Conservation (phyloP, 306 rosid species). For the Quercus bicolor region DNA sequence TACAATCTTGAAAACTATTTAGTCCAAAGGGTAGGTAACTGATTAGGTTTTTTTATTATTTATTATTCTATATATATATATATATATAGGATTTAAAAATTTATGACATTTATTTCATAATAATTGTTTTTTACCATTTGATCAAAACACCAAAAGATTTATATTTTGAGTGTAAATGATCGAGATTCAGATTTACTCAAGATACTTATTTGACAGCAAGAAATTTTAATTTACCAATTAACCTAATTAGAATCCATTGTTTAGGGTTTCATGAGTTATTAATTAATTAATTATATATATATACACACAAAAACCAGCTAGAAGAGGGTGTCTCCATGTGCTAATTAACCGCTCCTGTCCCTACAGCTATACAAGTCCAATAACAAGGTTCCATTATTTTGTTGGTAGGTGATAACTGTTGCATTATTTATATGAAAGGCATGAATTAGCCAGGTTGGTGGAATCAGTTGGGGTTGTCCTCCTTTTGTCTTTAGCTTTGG, state of each 20-base stretch:
- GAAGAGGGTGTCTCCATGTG: constrained; percentile 51
- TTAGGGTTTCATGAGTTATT: constrained; percentile 2
- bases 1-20: background rate
- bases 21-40: constrained; percentile 3
- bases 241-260: background rate
- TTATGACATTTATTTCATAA: too few species aligned
- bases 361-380: constrained; percentile 35
- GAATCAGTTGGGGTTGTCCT: constrained; percentile 55
- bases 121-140: too few species aligned
- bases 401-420: background rate
- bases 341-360: constrained; percentile 28
- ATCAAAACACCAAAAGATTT: too few species aligned
- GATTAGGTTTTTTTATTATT: background rate
- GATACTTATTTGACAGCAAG: too few species aligned
- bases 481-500: constrained; percentile 76
- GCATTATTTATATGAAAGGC: constrained; percentile 16
- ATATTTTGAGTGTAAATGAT: too few species aligned
- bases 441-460: constrained; percentile 54
- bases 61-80: too few species aligned
- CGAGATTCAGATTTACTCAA: too few species aligned
- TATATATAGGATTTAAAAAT: too few species aligned
- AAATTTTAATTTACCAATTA: too few species aligned
- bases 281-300: background rate
- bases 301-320: constrained; percentile 15
- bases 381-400: constrained; percentile 20